Conservation (phyloP, 345 rosid genomes). For the Firmiana major region DNA sequence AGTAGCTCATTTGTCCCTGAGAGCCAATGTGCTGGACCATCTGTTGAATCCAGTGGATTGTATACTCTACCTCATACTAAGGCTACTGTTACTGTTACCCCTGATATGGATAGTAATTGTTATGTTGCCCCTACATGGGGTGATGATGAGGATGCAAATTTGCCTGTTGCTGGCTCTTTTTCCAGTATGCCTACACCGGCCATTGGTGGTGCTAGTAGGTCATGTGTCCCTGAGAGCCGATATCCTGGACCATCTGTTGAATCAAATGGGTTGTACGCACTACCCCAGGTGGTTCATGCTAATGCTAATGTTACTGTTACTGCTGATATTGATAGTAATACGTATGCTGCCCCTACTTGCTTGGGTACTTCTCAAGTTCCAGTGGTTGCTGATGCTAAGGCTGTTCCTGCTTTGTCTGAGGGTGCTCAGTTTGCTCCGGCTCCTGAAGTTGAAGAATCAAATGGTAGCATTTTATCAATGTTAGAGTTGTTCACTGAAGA, state of each 20-base stretch:
- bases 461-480: constrained; percentile 4
- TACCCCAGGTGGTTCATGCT: not conserved
- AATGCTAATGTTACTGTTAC: not conserved
- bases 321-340: constrained; percentile 2
- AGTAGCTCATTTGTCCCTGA: too few relatives aligned
- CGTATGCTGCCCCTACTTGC: constrained; percentile 1
- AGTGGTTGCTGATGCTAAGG: constrained; percentile 1
- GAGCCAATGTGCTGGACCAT: too few relatives aligned
- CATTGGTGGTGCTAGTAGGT: constrained; percentile 2
- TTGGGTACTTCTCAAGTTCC: constrained; percentile 1
- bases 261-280: not conserved
- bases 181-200: not conserved
- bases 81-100: too few relatives aligned
- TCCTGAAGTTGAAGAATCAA: not conserved
- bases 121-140: too few relatives aligned
- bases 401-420: not conserved
- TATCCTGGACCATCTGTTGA: not conserved
- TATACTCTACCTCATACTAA: too few relatives aligned
- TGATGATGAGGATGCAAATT: too few relatives aligned
- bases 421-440: constrained; percentile 8
- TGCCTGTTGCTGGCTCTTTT: not conserved
- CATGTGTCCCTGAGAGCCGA: constrained; percentile 11
- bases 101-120: too few relatives aligned
- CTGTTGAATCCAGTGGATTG: too few relatives aligned
- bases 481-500: not conserved